Evolutionary conservation across 1,284 basidiomycete genomes (phyloP), one percentile per base, ranked within the genome.

Genomic region (Volvariella volvacea): DNA sequence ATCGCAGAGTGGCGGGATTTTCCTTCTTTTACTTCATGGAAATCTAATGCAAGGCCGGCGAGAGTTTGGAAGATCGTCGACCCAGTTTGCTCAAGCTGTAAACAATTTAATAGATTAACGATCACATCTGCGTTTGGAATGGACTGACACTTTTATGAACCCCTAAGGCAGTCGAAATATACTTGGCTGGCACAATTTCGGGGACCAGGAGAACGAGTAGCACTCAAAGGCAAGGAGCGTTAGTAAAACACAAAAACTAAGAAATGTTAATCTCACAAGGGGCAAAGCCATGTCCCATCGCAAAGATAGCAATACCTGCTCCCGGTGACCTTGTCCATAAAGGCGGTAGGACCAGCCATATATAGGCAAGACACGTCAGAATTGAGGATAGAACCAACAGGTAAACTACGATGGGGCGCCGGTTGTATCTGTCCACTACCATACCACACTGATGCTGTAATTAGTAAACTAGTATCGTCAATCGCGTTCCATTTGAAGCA

Each of bases 91-190:
- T 89, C 87, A 48, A 89, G 65, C 84, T 87, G 44, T 32, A 43
- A 8, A 28, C 9, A 40, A 39, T 16, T 47, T 17, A 47, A 28
- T 21, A 34, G 19, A 42, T 10, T 47, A 48, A 22, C 16, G 21
- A 36, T 39, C 9, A 30, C 21, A 7, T 31, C 20, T 38, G 22
- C 14, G 42, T 38, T 34, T 17, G 33, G 48, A 32, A 6, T 19
- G 41, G 17, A 67, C 80, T 50, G 62, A 86, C 83, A 55, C 80
- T 79, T 61, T 90, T 90, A 56, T 90, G 87, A 8, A 82, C 78
- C 1, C 86, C 87, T 0, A 90, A 68, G 1, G 85, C 86, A 1
- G 87, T 88, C 2, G 85, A 83, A 31, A 90, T 76, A 56, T 85
- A 86, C 53, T 80, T 82, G 14, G 73, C 54, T 1, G 80, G 76